Percentiles rank a stretch among this genome's conserved stretches.
Evolutionary conservation across 2,329 filamentous ascomycete genomes (phyloP).

Genomic region (Xylaria sp.): DNA sequence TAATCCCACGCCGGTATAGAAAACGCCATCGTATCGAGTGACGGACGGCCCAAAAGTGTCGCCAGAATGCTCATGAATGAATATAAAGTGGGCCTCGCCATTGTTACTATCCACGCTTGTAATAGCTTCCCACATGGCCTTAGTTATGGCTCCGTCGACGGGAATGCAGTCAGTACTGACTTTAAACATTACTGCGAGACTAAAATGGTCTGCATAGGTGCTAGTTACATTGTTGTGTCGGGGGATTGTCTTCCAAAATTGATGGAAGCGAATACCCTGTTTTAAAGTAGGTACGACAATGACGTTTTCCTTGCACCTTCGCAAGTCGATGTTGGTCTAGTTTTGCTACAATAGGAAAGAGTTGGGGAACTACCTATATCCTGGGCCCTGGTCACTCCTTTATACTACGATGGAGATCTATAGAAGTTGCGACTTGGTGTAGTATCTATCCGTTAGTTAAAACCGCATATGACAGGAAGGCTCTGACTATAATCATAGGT

Average conservation of each 20-base stretch:
- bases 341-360: background rate
- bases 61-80: background rate
- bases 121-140: background rate
- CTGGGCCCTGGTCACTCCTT: background rate
- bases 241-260: background rate
- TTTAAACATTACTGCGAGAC: background rate
- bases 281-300: background rate
- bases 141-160: background rate
- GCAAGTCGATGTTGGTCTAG: background rate
- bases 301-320: too few species aligned
- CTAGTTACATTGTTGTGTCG: too few species aligned
- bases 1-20: background rate
- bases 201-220: background rate
- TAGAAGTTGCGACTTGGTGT: background rate
- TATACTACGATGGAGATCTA: background rate
- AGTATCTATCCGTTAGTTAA: background rate
- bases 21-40: background rate
- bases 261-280: background rate
- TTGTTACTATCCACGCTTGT: background rate
- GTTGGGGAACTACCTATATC: background rate
- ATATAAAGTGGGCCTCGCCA: background rate
- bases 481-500: background rate
- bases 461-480: background rate
- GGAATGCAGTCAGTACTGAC: background rate
- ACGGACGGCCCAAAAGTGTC: background rate